These are phyloP conservation scores for Gnetum montanum DNA, from an alignment of 75 land plant species.

Conservation along the genomic window DNA sequence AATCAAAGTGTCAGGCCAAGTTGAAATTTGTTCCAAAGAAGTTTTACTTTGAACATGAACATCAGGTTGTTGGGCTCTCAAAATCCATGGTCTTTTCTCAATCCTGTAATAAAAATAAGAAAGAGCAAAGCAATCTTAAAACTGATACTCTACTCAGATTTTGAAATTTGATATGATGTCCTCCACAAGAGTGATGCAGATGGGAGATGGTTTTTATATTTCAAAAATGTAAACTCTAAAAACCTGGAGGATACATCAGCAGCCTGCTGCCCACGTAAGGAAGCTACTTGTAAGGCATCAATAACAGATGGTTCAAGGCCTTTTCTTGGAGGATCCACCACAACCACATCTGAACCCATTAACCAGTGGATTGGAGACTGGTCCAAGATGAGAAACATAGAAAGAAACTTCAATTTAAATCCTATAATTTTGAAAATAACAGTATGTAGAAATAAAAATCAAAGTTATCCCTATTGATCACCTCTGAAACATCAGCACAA, in stretches of 20 bases:
- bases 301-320: constrained; percentile 68
- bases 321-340: constrained; percentile 97
- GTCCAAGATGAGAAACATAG: neutral
- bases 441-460: neutral
- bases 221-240: too few relatives aligned
- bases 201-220: too few relatives aligned
- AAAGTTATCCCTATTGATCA: too few relatives aligned
- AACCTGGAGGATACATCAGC: constrained; percentile 21
- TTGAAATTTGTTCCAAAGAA: constrained; percentile 22
- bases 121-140: neutral
- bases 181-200: too few relatives aligned
- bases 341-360: constrained; percentile 69
- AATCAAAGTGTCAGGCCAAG: constrained; percentile 75
- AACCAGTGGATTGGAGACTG: constrained; percentile 90
- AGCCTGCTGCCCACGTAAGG: constrained; percentile 26
- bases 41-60: constrained; percentile 38
- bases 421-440: neutral
- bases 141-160: too few relatives aligned
- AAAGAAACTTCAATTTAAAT: neutral
- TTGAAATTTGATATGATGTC: too few relatives aligned
- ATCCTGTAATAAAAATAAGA: constrained; percentile 22
- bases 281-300: constrained; percentile 43
- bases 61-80: constrained; percentile 64
- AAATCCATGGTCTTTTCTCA: constrained; percentile 96
- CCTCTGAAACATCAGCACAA: constrained; percentile 82